Conservation (phyloP, 371 early-diverging fungal species). For the Rhizopus arrhizus region DNA sequence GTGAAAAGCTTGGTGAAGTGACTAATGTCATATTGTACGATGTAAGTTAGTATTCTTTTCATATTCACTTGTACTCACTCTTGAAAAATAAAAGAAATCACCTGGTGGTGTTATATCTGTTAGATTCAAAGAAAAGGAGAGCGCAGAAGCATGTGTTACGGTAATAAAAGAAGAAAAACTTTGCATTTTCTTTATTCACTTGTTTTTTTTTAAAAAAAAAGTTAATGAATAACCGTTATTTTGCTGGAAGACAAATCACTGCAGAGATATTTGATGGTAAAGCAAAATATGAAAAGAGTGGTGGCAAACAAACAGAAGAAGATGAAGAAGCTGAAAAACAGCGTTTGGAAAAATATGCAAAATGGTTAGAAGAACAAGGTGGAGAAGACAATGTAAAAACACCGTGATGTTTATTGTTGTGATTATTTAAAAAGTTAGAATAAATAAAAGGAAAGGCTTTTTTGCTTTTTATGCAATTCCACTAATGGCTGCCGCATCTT, state of each 20-base stretch:
- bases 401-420: constrained; percentile 9
- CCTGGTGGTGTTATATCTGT: constrained; percentile 90
- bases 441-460: too few relatives aligned
- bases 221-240: constrained; percentile 90
- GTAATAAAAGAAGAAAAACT: constrained; percentile 39
- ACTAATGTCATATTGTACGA: constrained; percentile 89
- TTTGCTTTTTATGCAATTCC: too few relatives aligned
- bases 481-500: neutral
- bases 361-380: constrained; percentile 73
- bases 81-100: constrained; percentile 54
- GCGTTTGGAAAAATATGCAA: constrained; percentile 77
- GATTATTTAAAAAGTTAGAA: too few relatives aligned
- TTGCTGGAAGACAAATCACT: constrained; percentile 82
- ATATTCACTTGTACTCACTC: neutral
- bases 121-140: constrained; percentile 78
- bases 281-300: constrained; percentile 59
- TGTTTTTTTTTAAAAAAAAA: constrained; percentile 21
- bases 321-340: constrained; percentile 73
- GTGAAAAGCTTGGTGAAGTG: constrained; percentile 91
- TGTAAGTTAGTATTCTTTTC: constrained; percentile 49
- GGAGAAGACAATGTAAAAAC: constrained; percentile 29
- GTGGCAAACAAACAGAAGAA: constrained; percentile 51
- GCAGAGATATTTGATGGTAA: constrained; percentile 86
- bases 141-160: constrained; percentile 81
- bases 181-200: too few relatives aligned